Base-by-base conservation (phyloP, 129 eudicot genomes). In the Tanacetum coccineum region DNA sequence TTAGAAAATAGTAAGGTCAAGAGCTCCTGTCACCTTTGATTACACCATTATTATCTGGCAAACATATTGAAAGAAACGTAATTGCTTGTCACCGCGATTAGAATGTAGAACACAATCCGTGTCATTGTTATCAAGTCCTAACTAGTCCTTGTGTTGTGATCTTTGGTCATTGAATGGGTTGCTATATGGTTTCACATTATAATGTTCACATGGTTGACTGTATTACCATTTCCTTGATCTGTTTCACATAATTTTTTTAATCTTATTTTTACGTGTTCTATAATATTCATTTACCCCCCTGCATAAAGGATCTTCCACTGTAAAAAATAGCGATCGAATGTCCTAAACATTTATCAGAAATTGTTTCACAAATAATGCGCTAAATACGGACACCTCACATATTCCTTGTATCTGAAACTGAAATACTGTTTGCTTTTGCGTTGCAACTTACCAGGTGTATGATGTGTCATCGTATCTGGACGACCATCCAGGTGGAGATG, bases 401-500 rank as follows among this genome's bases (percentile, higher is more conserved):
- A 68, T 60, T 60, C 13, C n/a, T 6, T 62, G 65, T 62, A 6
- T 46, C 42, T 53, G 52, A 70, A 61, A 76, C 66, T 76, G 81
- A 63, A 59, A 70, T 70, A 13, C 22, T 55, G 8, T 39, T 47
- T 30, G 21, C 6, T 50, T 72, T 9, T 76, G 66, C 48, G 32
- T 78, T 65, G 32, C 63, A 83, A 83, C 66, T 61, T 66, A 28
- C 50, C 87, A 92, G 98, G 98, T 92, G 13, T 92, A 92, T 77
- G 98, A 92, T 68, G 96, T 92, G 70, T 83, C 98, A 56, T 39
- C 96, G 36, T 92, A 88, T 84, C n/a, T 88, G 71, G 96, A 92
- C 22, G 98, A 92, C 63, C 98, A 92, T 72, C 98, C 98, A 13
- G 98, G 98, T 21, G 98, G 98, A 76, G 96, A 92, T 57, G 98